Conservation (phyloP, 2,329 filamentous ascomycete genomes). For the Trichoderma koningii region DNA sequence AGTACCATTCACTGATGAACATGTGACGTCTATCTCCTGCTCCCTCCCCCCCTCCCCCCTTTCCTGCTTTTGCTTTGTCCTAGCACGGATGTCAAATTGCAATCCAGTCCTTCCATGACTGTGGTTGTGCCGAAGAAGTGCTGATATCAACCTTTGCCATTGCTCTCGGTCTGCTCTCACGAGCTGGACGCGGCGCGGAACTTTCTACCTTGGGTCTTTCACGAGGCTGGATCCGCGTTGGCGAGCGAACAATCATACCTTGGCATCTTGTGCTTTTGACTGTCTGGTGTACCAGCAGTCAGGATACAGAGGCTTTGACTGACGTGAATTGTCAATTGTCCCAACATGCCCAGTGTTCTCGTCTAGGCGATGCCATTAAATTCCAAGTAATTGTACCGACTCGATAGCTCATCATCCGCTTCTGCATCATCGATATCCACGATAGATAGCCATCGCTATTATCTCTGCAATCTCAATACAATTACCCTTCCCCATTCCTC, state of each 20-base stretch:
- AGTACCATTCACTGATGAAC: not conserved
- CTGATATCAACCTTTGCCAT: conserved; percentile 65
- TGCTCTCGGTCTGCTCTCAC: conserved; percentile 37
- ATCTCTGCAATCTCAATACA: not conserved
- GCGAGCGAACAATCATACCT: conserved; percentile 35
- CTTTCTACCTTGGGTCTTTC: conserved; percentile 26
- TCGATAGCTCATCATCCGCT: not conserved
- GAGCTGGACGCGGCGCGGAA: conserved; percentile 34
- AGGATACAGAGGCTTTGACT: not conserved
- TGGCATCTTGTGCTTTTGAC: not conserved
- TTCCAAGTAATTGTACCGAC: not conserved
- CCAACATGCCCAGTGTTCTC: not conserved
- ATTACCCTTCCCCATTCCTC: not conserved
- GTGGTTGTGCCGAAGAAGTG: conserved; percentile 99
- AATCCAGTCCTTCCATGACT: conserved; percentile 83
- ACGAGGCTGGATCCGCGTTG: conserved; percentile 31
- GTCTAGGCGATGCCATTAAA: not conserved
- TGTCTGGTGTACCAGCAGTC: not conserved
- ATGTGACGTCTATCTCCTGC: not conserved
- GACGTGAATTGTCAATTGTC: too few species aligned
- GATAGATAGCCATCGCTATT: not conserved
- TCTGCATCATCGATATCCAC: not conserved
- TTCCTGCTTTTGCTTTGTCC: not conserved
- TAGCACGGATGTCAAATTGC: conserved; percentile 99
- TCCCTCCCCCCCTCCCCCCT: not conserved